These are phyloP conservation scores for Magnolia kwangsiensis DNA, from an alignment of 164 flowering plant genomes.

Conservation along the genomic window DNA sequence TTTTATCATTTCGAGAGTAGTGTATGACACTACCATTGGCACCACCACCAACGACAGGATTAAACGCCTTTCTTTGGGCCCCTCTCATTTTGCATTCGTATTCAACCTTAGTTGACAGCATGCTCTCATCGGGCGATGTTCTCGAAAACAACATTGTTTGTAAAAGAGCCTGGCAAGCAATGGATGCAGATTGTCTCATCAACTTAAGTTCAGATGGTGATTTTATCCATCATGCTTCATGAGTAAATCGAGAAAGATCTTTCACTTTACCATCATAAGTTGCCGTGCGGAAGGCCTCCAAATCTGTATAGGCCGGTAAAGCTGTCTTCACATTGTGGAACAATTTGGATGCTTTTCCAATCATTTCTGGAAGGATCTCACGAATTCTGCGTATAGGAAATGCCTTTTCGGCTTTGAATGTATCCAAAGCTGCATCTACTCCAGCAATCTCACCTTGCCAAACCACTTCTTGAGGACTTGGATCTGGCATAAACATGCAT, in stretches of 20 bases:
- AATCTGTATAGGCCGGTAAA: conserved; percentile 41
- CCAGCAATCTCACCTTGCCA: conserved; percentile 97
- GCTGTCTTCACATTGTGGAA: conserved; percentile 68
- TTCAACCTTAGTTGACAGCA: conserved; percentile 82
- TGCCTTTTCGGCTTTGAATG: conserved; percentile 81
- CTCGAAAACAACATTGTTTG: conserved; percentile 86
- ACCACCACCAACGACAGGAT: conserved; percentile 98
- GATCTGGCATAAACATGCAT: conserved; percentile 98
- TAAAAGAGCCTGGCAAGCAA: conserved; percentile 91
- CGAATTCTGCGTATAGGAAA: conserved; percentile 55
- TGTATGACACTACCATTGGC: conserved; percentile 89
- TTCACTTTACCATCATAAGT: conserved; percentile 47
- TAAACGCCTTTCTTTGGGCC: conserved; percentile 98
- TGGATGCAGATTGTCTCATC: conserved; percentile 85
- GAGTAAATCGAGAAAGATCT: conserved; percentile 59
- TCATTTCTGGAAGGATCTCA: conserved; percentile 72
- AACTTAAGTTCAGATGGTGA: conserved; percentile 79
- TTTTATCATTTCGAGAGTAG: conserved; percentile 90
- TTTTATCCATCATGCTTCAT: conserved; percentile 74
- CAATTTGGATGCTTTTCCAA: conserved; percentile 49
- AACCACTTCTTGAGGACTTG: conserved; percentile 53
- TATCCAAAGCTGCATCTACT: conserved; percentile 65
- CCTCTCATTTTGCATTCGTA: conserved; percentile 92
- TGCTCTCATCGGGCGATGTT: conserved; percentile 57
- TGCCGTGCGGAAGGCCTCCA: conserved; percentile 66